Conservation (phyloP, 2,329 filamentous ascomycete genomes). For the Ceratocystis huliohia region DNA sequence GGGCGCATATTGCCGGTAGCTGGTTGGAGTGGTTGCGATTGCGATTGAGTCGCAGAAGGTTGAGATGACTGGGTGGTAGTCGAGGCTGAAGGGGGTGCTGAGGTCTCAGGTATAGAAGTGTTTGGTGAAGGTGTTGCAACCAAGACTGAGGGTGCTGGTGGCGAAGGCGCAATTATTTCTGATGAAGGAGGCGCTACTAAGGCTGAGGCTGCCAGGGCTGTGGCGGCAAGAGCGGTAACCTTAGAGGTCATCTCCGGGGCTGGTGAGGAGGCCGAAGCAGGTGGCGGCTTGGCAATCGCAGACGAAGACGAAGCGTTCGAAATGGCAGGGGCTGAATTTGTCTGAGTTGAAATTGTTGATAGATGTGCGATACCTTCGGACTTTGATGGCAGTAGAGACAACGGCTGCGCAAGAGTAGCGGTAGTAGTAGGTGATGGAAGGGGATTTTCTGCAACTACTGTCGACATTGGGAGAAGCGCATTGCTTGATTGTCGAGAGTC, state of each 20-base stretch:
- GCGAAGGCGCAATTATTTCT: background rate
- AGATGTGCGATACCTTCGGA: background rate
- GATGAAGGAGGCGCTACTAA: background rate
- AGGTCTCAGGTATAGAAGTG: background rate
- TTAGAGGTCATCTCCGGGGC: background rate
- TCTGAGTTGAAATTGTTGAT: background rate
- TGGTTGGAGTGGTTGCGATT: slow-evolving; percentile 1
- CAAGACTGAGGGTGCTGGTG: background rate
- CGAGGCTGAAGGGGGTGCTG: background rate
- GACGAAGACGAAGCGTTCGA: background rate
- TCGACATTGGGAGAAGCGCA: background rate
- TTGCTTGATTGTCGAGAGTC: background rate
- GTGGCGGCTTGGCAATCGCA: background rate
- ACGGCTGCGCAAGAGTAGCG: background rate
- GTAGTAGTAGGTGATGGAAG: background rate
- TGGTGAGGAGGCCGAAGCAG: background rate
- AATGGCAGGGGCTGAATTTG: background rate
- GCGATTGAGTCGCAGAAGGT: background rate
- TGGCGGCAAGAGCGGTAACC: background rate
- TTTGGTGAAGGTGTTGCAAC: background rate
- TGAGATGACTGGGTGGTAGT: background rate
- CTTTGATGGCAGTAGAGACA: background rate
- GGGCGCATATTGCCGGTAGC: background rate
- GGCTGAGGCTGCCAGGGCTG: background rate
- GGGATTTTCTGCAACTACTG: background rate